These are phyloP conservation scores for Cyclotella cryptica DNA, from an alignment of 108 stramenopile species.

Conservation along the genomic window DNA sequence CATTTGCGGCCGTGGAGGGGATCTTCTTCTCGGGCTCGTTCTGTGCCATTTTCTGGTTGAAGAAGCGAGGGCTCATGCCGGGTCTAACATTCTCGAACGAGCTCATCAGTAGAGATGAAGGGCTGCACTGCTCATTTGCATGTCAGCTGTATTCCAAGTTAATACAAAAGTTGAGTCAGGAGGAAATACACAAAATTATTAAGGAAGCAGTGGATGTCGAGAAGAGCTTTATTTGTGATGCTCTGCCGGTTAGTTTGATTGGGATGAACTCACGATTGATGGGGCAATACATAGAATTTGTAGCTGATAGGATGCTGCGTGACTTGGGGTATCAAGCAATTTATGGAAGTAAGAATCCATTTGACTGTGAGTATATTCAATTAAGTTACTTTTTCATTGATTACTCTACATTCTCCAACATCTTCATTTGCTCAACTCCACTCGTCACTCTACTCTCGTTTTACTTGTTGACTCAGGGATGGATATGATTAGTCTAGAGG, in stretches of 20 bases:
- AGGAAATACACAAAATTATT: slow-evolving; percentile 85
- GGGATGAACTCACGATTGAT: slow-evolving; percentile 93
- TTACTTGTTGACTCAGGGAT: slow-evolving; percentile 61
- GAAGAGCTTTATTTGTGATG: slow-evolving; percentile 92
- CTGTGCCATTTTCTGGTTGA: slow-evolving; percentile 92
- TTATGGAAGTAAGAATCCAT: slow-evolving; percentile 89
- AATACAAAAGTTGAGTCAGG: slow-evolving; percentile 76
- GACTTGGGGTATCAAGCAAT: slow-evolving; percentile 82
- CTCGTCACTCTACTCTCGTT: neutral
- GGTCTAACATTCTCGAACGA: slow-evolving; percentile 94
- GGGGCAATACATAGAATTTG: slow-evolving; percentile 94
- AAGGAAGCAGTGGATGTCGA: slow-evolving; percentile 89
- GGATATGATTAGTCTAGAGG: slow-evolving; percentile 94
- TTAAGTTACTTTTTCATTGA: neutral
- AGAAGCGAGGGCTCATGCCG: slow-evolving; percentile 93
- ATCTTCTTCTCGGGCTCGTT: slow-evolving; percentile 95
- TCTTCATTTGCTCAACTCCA: neutral
- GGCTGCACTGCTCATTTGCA: slow-evolving; percentile 96
- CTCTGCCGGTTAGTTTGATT: slow-evolving; percentile 90
- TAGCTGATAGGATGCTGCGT: slow-evolving; percentile 84
- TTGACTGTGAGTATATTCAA: slow-evolving; percentile 75
- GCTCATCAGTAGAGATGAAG: slow-evolving; percentile 93
- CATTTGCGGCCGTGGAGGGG: slow-evolving; percentile 94
- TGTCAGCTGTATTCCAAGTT: slow-evolving; percentile 96
- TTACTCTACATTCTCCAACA: neutral